Base-by-base conservation (phyloP, 192 early-diverging fungal genomes). In the Linnemannia zychae region DNA sequence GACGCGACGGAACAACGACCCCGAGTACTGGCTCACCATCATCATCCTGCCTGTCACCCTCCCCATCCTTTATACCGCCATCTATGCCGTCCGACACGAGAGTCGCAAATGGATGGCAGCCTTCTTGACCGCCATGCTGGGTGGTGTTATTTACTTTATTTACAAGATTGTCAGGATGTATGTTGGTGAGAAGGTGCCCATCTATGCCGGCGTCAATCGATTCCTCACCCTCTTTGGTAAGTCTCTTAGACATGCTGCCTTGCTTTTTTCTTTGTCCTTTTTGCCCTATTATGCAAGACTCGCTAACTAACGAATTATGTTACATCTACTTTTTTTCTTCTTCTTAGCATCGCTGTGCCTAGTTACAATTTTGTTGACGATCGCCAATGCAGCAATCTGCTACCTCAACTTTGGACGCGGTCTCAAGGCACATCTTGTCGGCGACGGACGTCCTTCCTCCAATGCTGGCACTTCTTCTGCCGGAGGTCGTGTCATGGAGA, bases 221-320 rank as follows among this genome's bases (percentile, higher is more conserved):
- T 94, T 93, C 76, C 76, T 96, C 49, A 95, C 92, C 0, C 89
- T 96, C 80, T 96, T 95, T 77, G 93, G 93, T 94, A 92, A 75
- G 87, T 65, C 31, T 15, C 17, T 18, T 71, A 49, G 46, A 16
- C n/a, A n/a, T n/a, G n/a, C n/a, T n/a, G n/a, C n/a, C n/a, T 49
- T 9, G 16, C 34, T 31, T 65, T 67, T 65, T 24, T 18, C 68
- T 76, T 49, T 67, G n/a, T 47, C 31, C 44, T 24, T 75, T 57
- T 34, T 67, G 74, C 12, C 2, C 49, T 22, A 6, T 75, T 66
- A 12, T 63, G 20, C 15, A 28, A 24, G 57, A 4, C 3, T 80
- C 87, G 22, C 28, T 49, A 50, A 77, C 47, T 49, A 50, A 9
- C 24, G 0, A 57, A 15, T 31, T 60, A 37, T 24, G 36, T 24